These are phyloP conservation scores for Metarhizium brunneum DNA, from an alignment of 2,329 filamentous ascomycete genomes.

Conservation along the genomic window DNA sequence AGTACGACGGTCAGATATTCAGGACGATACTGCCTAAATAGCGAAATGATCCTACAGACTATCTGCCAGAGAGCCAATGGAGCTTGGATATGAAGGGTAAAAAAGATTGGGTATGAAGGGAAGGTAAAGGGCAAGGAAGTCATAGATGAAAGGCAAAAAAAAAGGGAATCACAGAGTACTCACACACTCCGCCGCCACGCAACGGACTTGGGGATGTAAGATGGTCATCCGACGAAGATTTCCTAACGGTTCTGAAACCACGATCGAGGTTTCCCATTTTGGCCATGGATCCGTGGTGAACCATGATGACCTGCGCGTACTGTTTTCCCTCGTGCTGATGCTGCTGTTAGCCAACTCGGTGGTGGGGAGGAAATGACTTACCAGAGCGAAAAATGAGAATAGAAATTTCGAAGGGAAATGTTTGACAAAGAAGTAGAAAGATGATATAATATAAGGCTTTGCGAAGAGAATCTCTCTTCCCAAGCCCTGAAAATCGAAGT, in stretches of 20 bases:
- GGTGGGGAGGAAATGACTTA: neutral
- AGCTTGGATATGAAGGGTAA: too few species aligned
- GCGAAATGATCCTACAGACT: too few species aligned
- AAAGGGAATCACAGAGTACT: neutral
- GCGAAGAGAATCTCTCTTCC: neutral
- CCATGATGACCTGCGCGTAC: neutral
- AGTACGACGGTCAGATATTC: too few species aligned
- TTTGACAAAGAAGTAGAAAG: neutral
- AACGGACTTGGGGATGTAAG: neutral
- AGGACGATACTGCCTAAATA: too few species aligned
- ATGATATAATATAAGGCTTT: neutral
- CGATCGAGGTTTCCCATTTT: neutral
- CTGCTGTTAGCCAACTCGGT: neutral
- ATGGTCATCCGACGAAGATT: neutral
- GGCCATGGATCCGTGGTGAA: neutral
- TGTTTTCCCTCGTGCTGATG: neutral
- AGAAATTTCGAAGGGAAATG: neutral
- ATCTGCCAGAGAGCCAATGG: too few species aligned
- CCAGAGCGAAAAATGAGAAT: neutral
- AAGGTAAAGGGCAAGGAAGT: neutral
- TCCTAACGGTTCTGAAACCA: slow-evolving; percentile 2
- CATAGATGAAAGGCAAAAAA: neutral
- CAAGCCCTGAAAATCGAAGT: neutral
- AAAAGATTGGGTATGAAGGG: neutral
- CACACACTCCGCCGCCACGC: neutral